Evolutionary conservation across 331 rosid species (phyloP).

Genomic region (Acacia pycnantha): DNA sequence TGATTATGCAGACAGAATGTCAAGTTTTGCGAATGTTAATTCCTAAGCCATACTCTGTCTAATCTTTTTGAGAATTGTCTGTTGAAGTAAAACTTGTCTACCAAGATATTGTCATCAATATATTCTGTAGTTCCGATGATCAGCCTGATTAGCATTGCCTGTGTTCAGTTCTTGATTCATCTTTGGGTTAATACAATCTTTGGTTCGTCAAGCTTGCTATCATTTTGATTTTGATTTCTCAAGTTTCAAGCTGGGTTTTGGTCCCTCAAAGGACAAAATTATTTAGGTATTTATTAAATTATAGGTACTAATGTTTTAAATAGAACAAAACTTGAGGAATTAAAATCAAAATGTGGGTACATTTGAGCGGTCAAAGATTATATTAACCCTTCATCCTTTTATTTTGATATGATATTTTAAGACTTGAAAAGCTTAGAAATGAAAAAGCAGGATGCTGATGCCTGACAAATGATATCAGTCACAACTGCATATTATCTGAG

Average conservation of each 20-base stretch:
- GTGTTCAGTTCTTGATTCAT: not conserved
- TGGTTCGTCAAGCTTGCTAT: too few species aligned
- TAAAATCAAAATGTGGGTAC: too few species aligned
- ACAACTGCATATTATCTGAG: not conserved
- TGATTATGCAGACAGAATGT: slow-evolving; percentile 49
- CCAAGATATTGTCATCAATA: slow-evolving; percentile 24
- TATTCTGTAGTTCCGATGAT: slow-evolving; percentile 15
- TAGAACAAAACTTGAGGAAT: too few species aligned
- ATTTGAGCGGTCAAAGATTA: rapidly evolving
- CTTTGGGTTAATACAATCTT: too few species aligned
- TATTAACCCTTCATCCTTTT: not conserved
- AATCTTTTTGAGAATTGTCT: slow-evolving; percentile 43
- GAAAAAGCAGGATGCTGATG: not conserved
- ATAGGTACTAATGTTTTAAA: too few species aligned
- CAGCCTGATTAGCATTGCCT: not conserved
- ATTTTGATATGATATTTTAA: not conserved
- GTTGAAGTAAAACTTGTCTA: slow-evolving; percentile 41
- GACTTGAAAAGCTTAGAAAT: not conserved
- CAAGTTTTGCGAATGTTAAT: slow-evolving; percentile 54
- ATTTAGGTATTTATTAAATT: too few species aligned
- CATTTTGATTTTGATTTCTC: too few species aligned
- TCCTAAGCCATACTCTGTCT: slow-evolving; percentile 35
- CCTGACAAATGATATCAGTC: not conserved
- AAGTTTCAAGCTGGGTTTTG: too few species aligned
- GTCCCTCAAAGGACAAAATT: too few species aligned